Evolutionary conservation across 495 filamentous ascomycete genomes (phyloP).

Genomic region (Letharia columbiana): DNA sequence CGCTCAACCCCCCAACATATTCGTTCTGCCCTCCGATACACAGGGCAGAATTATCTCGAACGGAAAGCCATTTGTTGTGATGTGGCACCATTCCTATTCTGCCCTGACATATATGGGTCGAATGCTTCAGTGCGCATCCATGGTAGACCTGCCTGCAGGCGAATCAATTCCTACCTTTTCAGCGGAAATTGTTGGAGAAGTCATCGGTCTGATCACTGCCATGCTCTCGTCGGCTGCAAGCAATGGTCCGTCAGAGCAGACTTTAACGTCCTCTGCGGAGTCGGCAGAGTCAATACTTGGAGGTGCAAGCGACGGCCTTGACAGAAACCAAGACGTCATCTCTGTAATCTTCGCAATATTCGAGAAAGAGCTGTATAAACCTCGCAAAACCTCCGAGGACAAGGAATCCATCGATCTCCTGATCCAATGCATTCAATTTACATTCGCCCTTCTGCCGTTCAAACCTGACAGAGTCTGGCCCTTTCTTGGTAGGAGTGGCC

Average conservation of each 20-base stretch:
- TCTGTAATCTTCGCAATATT: conserved; percentile 75
- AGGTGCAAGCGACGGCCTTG: conserved; percentile 64
- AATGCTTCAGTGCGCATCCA: conserved; percentile 49
- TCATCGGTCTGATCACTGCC: conserved; percentile 53
- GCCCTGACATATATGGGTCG: conserved; percentile 66
- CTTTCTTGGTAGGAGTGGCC: conserved; percentile 66
- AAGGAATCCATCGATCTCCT: conserved; percentile 54
- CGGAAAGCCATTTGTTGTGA: conserved; percentile 53
- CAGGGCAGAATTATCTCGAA: conserved; percentile 63
- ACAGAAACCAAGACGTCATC: conserved; percentile 67
- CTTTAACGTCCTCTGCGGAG: conserved; percentile 20
- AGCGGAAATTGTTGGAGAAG: conserved; percentile 50
- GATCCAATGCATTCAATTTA: conserved; percentile 69
- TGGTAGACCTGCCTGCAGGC: conserved; percentile 36
- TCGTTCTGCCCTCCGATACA: conserved; percentile 47
- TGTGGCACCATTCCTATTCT: conserved; percentile 68
- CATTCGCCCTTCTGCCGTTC: conserved; percentile 58
- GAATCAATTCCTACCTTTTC: conserved; percentile 29
- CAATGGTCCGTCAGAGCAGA: conserved; percentile 23
- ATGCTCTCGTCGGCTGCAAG: conserved; percentile 40
- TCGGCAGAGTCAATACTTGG: conserved; percentile 51
- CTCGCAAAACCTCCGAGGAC: conserved; percentile 35
- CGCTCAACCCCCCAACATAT: background rate
- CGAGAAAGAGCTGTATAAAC: conserved; percentile 51
- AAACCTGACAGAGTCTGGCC: conserved; percentile 81